A percentile compares a stretch with the other conserved stretches of the same genome.
Evolutionary conservation across 805 yeast species (phyloP).

Genomic region (Lachancea meyersii): DNA sequence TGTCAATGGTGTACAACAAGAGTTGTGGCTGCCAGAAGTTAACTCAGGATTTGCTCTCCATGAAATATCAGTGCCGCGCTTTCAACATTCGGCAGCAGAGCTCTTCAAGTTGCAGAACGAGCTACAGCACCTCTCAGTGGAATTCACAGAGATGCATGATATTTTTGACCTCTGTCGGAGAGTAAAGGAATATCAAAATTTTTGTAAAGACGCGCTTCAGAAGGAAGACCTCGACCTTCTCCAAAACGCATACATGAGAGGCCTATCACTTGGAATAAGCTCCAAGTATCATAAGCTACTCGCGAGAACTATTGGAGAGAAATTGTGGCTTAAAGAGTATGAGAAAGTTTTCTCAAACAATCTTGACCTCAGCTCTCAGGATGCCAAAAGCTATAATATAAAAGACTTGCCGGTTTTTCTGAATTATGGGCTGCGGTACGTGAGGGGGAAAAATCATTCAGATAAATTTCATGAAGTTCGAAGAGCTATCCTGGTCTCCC

Average conservation of each 20-base stretch:
- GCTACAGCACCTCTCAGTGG: constrained; percentile 9
- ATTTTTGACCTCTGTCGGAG: constrained; percentile 6
- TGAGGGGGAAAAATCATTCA: constrained; percentile 13
- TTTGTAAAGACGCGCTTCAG: constrained; percentile 6
- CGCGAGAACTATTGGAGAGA: constrained; percentile 14
- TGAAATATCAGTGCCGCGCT: constrained; percentile 4
- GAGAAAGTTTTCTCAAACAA: constrained; percentile 11
- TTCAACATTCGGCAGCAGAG: constrained; percentile 4
- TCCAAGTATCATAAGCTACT: constrained; percentile 11
- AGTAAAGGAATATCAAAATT: constrained; percentile 7
- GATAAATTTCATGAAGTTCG: constrained; percentile 19
- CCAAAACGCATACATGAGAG: constrained; percentile 9
- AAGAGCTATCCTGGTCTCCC: constrained; percentile 16
- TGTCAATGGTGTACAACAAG: not conserved
- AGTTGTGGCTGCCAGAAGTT: not conserved
- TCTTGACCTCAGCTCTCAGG: constrained; percentile 7
- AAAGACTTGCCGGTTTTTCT: constrained; percentile 14
- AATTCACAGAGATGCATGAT: constrained; percentile 13
- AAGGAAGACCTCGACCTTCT: constrained; percentile 8
- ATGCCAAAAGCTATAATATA: constrained; percentile 11
- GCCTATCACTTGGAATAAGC: constrained; percentile 14
- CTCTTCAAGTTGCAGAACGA: constrained; percentile 3
- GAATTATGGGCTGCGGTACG: constrained; percentile 19
- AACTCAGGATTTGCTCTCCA: constrained; percentile 10
- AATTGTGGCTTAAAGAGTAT: constrained; percentile 22